Percentiles rank a stretch among this genome's conserved stretches.
phyloP scores from a whole-genome alignment of 2,329 filamentous ascomycete genomes.

The Pseudogymnoascus sp. region DNA sequence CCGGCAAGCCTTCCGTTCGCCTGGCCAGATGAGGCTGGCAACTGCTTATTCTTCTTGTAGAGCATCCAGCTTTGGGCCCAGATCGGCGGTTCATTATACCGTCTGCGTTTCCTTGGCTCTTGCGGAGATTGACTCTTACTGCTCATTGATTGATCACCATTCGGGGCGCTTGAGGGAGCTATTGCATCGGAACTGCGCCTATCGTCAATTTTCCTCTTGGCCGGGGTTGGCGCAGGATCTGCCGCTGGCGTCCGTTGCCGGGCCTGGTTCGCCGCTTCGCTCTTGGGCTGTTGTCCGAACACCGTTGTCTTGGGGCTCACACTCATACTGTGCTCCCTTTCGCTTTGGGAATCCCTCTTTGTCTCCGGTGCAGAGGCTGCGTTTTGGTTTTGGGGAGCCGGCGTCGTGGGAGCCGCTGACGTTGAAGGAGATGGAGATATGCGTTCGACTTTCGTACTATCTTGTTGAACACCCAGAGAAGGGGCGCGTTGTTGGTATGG shows the following conservation, averaged over 20 bases:
- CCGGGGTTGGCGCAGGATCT: constrained; percentile 33
- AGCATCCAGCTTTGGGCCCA: constrained; percentile 30
- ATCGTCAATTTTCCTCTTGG: constrained; percentile 43
- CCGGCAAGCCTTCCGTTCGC: not conserved
- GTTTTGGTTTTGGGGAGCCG: constrained; percentile 40
- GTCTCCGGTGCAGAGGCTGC: constrained; percentile 35
- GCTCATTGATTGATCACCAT: not conserved
- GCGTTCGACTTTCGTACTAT: constrained; percentile 27
- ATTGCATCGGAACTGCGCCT: constrained; percentile 22
- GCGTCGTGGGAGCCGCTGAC: constrained; percentile 36
- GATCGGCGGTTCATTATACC: constrained; percentile 46
- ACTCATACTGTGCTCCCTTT: constrained; percentile 63
- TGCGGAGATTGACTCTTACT: constrained; percentile 4
- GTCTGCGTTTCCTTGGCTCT: not conserved
- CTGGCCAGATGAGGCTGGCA: constrained; percentile 23
- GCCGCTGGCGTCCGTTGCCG: constrained; percentile 27
- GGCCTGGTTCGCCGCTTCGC: constrained; percentile 15
- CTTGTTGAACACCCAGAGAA: constrained; percentile 18
- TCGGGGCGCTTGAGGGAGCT: constrained; percentile 22
- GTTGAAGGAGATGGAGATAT: constrained; percentile 32
- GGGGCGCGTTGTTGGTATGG: constrained; percentile 50
- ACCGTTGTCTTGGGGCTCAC: constrained; percentile 67
- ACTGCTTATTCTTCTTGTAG: constrained; percentile 6
- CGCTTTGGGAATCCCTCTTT: constrained; percentile 44
- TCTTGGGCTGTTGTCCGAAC: constrained; percentile 31